phyloP scores from a whole-genome alignment of 305 asterid species.

The Fraxinus latifolia region DNA sequence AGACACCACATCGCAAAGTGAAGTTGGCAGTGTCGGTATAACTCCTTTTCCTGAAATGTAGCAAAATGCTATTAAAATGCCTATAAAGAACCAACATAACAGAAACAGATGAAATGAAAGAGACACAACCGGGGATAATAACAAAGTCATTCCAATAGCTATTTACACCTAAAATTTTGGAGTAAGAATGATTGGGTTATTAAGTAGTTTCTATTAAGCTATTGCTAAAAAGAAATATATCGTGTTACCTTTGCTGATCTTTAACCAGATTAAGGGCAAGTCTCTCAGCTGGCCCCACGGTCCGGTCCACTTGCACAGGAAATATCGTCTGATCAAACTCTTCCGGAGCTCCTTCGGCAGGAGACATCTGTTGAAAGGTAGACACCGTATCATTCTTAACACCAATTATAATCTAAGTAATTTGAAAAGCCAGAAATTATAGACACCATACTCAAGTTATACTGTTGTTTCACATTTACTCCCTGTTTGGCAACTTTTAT shows the following conservation, averaged over 20 bases:
- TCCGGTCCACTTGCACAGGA: slow-evolving; percentile 51
- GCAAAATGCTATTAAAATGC: neutral
- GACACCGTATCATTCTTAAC: slow-evolving; percentile 10
- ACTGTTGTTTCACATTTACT: neutral
- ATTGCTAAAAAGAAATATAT: neutral
- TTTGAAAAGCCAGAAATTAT: neutral
- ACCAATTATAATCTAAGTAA: neutral
- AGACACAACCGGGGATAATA: neutral
- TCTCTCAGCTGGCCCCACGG: slow-evolving; percentile 57
- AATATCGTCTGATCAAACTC: slow-evolving; percentile 95
- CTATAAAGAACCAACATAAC: neutral
- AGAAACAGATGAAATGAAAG: neutral
- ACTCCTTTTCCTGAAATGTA: slow-evolving; percentile 67
- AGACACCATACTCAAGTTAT: neutral
- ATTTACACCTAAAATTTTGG: neutral
- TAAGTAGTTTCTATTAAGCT: neutral
- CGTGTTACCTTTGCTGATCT: slow-evolving; percentile 80
- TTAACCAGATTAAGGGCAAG: slow-evolving; percentile 65
- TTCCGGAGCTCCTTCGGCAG: slow-evolving; percentile 80
- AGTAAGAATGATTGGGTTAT: neutral
- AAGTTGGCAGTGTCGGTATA: slow-evolving; percentile 86
- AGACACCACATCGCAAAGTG: slow-evolving; percentile 87
- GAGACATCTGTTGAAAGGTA: slow-evolving; percentile 59
- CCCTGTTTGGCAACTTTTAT: too few relatives aligned
- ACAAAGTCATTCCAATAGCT: neutral